Percentiles rank a stretch among this genome's conserved stretches.
These are phyloP conservation scores for Nakataea oryzae DNA, from an alignment of 2,329 filamentous ascomycete species.

Conservation along the genomic window DNA sequence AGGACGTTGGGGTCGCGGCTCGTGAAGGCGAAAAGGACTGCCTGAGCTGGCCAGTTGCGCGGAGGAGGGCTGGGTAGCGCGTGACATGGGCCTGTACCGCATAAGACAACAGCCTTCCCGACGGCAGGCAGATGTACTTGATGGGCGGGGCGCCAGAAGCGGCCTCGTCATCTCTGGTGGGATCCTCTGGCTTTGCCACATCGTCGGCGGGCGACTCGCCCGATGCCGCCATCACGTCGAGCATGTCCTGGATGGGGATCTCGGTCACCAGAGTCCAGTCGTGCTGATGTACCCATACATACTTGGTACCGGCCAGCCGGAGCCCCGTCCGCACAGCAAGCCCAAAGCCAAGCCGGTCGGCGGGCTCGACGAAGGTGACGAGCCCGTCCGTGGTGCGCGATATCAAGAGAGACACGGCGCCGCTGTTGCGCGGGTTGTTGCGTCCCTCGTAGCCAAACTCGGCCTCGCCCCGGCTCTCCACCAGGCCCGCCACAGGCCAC, in stretches of 20 bases:
- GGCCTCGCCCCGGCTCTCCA: slow-evolving; percentile 21
- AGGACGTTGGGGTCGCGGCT: slow-evolving; percentile 5
- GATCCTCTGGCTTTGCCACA: background rate
- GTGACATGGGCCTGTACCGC: slow-evolving; percentile 34
- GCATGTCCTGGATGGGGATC: slow-evolving; percentile 30
- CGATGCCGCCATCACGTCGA: slow-evolving; percentile 33
- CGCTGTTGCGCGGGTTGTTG: slow-evolving; percentile 19
- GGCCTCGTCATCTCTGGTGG: background rate
- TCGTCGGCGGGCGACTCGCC: slow-evolving; percentile 7
- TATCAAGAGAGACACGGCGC: slow-evolving; percentile 23
- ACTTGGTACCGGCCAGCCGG: slow-evolving; percentile 32
- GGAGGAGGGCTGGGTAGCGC: slow-evolving; percentile 27
- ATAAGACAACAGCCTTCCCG: slow-evolving; percentile 39
- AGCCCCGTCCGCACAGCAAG: slow-evolving; percentile 42
- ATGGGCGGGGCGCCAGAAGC: slow-evolving; percentile 22
- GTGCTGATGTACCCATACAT: slow-evolving; percentile 48
- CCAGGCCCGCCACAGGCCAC: slow-evolving; percentile 4
- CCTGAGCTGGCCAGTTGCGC: slow-evolving; percentile 29
- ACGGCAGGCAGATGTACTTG: slow-evolving; percentile 42
- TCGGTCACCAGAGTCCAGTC: slow-evolving; percentile 39
- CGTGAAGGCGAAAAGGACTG: slow-evolving; percentile 21
- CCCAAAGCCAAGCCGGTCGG: slow-evolving; percentile 37
- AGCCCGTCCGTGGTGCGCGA: slow-evolving; percentile 21
- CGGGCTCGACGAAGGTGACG: slow-evolving; percentile 38
- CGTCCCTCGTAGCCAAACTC: slow-evolving; percentile 33